A percentile compares a stretch with the other conserved stretches of the same genome.
Conservation (phyloP, 1,284 basidiomycete species). For the Puccinia coronata region DNA sequence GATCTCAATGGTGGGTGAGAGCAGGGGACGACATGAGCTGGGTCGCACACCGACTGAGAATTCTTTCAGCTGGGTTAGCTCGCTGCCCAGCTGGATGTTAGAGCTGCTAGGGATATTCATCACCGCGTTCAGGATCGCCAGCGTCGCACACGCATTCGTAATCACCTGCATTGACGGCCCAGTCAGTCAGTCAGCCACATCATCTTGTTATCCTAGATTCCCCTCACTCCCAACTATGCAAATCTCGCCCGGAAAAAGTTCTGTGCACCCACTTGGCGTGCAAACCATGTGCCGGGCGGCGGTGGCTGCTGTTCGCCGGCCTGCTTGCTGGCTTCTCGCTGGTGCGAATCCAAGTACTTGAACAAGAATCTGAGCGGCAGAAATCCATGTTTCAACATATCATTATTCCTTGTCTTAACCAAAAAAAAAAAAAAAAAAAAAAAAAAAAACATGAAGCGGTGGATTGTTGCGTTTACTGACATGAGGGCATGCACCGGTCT, state of each 20-base stretch:
- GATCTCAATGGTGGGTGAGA: too few species aligned
- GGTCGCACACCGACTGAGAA: constrained; percentile 68
- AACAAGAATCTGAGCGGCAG: constrained; percentile 22
- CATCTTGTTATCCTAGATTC: background rate
- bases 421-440: too few species aligned
- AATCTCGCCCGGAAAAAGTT: background rate
- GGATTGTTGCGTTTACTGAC: constrained; percentile 5
- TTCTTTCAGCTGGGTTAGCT: constrained; percentile 71
- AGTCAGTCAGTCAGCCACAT: too few species aligned
- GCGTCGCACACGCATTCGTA: constrained; percentile 72
- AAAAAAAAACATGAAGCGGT: background rate
- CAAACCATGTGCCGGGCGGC: constrained; percentile 37
- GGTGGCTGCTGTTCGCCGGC: constrained; percentile 14
- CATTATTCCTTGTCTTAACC: background rate
- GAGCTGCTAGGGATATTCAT: constrained; percentile 64
- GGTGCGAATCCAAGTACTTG: constrained; percentile 36
- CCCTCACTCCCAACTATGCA: background rate
- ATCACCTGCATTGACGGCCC: constrained; percentile 64
- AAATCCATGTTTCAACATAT: background rate
- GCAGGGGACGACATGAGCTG: too few species aligned
- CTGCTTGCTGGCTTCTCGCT: constrained; percentile 5
- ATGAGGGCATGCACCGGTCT: constrained; percentile 43
- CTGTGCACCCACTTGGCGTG: constrained; percentile 25
- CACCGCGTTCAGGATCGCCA: constrained; percentile 88
- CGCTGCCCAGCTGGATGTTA: constrained; percentile 54